Conservation (phyloP, 176 grass and related monocot genomes). For the Dendrocalamus sinicus region DNA sequence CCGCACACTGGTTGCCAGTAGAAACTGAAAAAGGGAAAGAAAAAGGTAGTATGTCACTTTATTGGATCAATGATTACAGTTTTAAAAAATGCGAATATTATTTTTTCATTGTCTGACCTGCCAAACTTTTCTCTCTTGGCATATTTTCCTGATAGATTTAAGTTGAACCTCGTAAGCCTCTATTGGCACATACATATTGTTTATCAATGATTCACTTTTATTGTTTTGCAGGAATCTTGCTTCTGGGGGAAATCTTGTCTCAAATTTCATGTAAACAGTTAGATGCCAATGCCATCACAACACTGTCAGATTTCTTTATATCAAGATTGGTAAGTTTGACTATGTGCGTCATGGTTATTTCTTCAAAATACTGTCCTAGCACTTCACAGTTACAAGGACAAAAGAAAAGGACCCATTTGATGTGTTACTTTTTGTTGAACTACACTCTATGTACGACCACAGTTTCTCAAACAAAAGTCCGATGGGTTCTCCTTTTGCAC, state of each 20-base stretch:
- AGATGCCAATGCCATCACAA: constrained; percentile 63
- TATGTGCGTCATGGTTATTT: constrained; percentile 36
- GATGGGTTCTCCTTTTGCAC: background rate
- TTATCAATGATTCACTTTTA: constrained; percentile 29
- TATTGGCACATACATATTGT: constrained; percentile 1
- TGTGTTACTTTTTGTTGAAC: constrained; percentile 16
- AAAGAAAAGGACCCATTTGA: background rate
- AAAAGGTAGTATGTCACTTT: background rate
- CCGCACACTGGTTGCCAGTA: background rate
- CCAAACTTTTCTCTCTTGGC: constrained; percentile 27
- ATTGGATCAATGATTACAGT: background rate
- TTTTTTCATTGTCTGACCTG: background rate
- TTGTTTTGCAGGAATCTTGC: constrained; percentile 62
- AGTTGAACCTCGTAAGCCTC: constrained; percentile 23
- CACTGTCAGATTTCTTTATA: constrained; percentile 86
- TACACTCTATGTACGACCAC: constrained; percentile 3
- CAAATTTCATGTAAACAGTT: constrained; percentile 64
- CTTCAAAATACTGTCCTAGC: constrained; percentile 22
- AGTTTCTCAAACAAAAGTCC: constrained; percentile 15
- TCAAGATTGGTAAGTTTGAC: constrained; percentile 83
- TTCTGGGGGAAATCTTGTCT: constrained; percentile 75
- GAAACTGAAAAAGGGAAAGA: background rate
- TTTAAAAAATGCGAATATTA: background rate
- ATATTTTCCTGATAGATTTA: constrained; percentile 30
- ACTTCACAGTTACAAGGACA: background rate